Conservation (phyloP, 1,139 yeast species). For the Candida sp. region DNA sequence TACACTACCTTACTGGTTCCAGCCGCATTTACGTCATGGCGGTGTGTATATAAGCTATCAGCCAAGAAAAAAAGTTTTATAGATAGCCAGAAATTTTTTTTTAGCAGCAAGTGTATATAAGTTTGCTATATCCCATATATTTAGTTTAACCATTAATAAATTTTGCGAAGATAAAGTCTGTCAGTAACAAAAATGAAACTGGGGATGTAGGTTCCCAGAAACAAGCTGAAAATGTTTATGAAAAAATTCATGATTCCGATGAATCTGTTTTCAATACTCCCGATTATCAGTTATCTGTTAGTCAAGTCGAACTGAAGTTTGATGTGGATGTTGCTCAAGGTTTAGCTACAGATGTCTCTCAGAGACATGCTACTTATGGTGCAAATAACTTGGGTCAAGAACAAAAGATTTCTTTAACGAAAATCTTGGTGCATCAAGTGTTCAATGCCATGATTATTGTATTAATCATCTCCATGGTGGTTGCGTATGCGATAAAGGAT, state of each 20-base stretch:
- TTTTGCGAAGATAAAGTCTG: background rate
- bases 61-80: too few relatives aligned
- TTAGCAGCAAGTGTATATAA: too few relatives aligned
- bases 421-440: slow-evolving; percentile 38
- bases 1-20: background rate
- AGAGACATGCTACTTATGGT: slow-evolving; percentile 15
- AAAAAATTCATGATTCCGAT: slow-evolving; percentile 8
- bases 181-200: background rate
- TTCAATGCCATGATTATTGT: slow-evolving; percentile 38
- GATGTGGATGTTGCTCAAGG: slow-evolving; percentile 45
- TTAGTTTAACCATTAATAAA: too few relatives aligned
- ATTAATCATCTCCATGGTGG: slow-evolving; percentile 30
- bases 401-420: slow-evolving; percentile 20
- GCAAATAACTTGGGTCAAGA: slow-evolving; percentile 27
- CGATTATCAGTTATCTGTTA: slow-evolving; percentile 26
- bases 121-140: too few relatives aligned
- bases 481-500: slow-evolving; percentile 30
- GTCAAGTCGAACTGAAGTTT: slow-evolving; percentile 32
- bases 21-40: background rate
- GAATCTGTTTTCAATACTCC: background rate
- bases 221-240: background rate
- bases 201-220: background rate
- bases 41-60: background rate
- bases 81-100: too few relatives aligned
- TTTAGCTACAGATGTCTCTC: slow-evolving; percentile 33